Conservation (phyloP, 179 eudicot species). For the Kewa caespitosa region DNA sequence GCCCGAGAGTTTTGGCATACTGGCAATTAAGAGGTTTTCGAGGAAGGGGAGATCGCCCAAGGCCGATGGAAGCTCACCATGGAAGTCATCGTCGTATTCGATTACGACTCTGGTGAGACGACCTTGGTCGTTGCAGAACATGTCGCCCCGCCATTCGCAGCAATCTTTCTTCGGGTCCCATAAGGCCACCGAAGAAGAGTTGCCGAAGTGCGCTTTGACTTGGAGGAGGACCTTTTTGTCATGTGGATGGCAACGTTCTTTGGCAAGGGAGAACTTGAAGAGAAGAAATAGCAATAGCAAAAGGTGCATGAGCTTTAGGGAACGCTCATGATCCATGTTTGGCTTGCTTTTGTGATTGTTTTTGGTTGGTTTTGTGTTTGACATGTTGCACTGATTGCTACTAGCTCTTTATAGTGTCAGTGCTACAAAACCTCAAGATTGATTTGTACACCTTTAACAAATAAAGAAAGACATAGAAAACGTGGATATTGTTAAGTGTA, state of each 20-base stretch:
- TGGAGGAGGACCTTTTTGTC: constrained; percentile 22
- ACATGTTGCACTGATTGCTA: too few species aligned
- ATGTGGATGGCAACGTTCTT: constrained; percentile 14
- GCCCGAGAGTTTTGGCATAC: background rate
- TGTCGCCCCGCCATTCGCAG: background rate
- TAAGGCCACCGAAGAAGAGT: constrained; percentile 11
- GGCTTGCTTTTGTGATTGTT: too few species aligned
- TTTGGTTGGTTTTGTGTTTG: too few species aligned
- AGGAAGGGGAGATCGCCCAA: constrained; percentile 5
- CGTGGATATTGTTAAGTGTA: too few species aligned
- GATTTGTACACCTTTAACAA: too few species aligned
- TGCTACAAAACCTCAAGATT: too few species aligned
- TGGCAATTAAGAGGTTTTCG: background rate
- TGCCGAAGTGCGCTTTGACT: constrained; percentile 5
- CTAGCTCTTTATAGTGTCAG: too few species aligned
- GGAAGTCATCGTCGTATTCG: background rate
- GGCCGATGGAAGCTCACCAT: background rate
- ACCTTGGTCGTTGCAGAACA: background rate
- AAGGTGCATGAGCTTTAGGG: too few species aligned
- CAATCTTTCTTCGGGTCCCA: background rate
- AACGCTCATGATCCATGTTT: too few species aligned
- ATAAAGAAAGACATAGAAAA: too few species aligned
- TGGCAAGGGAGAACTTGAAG: background rate
- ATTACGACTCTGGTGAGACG: background rate
- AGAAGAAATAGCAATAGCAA: too few species aligned